Conservation (phyloP, 257 asterid species). For the Primulina huaijiensis region DNA sequence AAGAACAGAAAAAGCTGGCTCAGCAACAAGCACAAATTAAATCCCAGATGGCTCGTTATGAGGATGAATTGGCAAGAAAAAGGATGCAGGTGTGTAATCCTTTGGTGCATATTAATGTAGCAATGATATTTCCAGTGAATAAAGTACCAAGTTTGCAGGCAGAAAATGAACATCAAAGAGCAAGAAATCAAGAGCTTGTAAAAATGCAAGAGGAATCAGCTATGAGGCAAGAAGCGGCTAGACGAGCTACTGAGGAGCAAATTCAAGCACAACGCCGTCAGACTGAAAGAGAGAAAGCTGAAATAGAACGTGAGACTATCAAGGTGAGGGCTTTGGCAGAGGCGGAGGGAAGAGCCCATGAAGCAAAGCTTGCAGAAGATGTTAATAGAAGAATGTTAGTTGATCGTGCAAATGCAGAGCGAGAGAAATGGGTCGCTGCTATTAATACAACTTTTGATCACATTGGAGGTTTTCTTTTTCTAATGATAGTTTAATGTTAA, state of each 20-base stretch:
- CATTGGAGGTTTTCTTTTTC: constrained; percentile 69
- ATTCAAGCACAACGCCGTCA: constrained; percentile 92
- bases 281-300: constrained; percentile 82
- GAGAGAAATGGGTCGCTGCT: constrained; percentile 93
- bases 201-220: constrained; percentile 95
- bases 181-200: constrained; percentile 87
- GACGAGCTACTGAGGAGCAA: constrained; percentile 95
- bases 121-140: constrained; percentile 3
- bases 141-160: constrained; percentile 47
- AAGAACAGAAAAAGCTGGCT: constrained; percentile 79
- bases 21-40: constrained; percentile 88
- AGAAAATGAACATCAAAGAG: constrained; percentile 83
- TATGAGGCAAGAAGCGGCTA: constrained; percentile 85
- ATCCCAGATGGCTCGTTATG: constrained; percentile 79
- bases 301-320: constrained; percentile 83
- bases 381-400: constrained; percentile 74
- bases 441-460: constrained; percentile 90
- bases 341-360: constrained; percentile 96
- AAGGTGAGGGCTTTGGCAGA: constrained; percentile 76
- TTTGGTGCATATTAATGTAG: constrained; percentile 10
- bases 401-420: constrained; percentile 86
- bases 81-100: constrained; percentile 74
- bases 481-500: neutral
- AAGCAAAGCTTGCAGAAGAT: constrained; percentile 89
- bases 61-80: constrained; percentile 90